Evolutionary conservation across 164 flowering plant species (phyloP).

Genomic region (Piper longum): DNA sequence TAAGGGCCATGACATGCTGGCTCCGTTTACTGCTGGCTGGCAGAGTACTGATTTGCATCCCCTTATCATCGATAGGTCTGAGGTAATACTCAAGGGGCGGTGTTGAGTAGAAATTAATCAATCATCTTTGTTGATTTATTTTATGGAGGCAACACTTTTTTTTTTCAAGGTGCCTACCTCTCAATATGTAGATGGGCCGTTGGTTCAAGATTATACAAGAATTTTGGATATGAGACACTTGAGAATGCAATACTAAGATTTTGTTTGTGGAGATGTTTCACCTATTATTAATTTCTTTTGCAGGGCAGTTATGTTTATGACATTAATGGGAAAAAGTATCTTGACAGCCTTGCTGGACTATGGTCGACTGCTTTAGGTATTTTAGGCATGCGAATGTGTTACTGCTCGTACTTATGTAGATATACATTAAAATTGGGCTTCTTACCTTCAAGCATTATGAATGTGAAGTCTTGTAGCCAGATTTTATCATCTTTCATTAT

Average conservation of each 20-base stretch:
- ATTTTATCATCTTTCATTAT: not conserved
- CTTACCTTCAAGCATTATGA: not conserved
- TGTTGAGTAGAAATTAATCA: not conserved
- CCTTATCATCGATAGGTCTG: conserved; percentile 69
- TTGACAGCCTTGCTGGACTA: conserved; percentile 91
- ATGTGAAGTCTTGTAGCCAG: not conserved
- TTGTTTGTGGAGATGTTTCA: not conserved
- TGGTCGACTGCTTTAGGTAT: conserved; percentile 96
- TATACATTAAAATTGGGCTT: not conserved
- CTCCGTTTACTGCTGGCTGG: conserved; percentile 98
- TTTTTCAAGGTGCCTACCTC: not conserved
- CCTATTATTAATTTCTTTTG: conserved; percentile 5
- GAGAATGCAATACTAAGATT: not conserved
- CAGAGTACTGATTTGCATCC: conserved; percentile 65
- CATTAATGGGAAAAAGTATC: conserved; percentile 68
- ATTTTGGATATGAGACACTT: not conserved
- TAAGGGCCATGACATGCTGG: conserved; percentile 94
- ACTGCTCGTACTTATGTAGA: not conserved
- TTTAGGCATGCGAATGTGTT: not conserved
- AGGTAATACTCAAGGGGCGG: conserved; percentile 29
- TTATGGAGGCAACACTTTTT: not conserved
- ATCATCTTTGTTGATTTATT: too few species aligned
- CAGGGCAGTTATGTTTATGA: conserved; percentile 90
- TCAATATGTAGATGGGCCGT: too few species aligned
- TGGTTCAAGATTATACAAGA: not conserved